phyloP scores from a whole-genome alignment of 2,329 filamentous ascomycete genomes.

The Colletotrichum costaricense region DNA sequence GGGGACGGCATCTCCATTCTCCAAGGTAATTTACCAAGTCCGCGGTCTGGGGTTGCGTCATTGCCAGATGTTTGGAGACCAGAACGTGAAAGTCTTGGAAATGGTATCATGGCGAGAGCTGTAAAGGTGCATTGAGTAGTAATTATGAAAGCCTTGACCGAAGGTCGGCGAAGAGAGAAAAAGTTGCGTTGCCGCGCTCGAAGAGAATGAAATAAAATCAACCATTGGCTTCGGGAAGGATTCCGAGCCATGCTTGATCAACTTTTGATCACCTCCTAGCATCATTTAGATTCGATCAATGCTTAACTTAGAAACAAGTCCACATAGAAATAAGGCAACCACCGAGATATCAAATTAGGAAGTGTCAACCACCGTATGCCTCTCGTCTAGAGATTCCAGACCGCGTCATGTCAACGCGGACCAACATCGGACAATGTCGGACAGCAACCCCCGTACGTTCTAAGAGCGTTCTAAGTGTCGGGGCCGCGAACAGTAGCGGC shows the following conservation, averaged over 20 bases:
- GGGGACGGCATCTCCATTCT: background rate
- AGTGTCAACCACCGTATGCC: constrained; percentile 1
- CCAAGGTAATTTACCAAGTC: background rate
- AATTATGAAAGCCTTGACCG: background rate
- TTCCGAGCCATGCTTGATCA: background rate
- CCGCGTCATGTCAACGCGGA: background rate
- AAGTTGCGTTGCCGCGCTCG: background rate
- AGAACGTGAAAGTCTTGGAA: background rate
- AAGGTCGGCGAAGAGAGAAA: background rate
- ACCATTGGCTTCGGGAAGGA: background rate
- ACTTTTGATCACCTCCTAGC: background rate
- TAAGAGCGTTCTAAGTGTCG: background rate
- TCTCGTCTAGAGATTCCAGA: background rate
- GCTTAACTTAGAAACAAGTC: background rate
- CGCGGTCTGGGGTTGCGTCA: constrained; percentile 8
- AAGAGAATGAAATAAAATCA: background rate
- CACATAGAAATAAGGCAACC: background rate
- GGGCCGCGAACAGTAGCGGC: background rate
- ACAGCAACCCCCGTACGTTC: too few relatives aligned
- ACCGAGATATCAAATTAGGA: background rate
- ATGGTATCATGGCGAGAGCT: background rate
- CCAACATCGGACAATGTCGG: background rate
- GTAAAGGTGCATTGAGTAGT: background rate
- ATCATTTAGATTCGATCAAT: background rate
- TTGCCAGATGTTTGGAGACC: background rate